These are phyloP conservation scores for Gyromitra esculenta DNA, from an alignment of 2,329 filamentous ascomycete genomes.

Conservation along the genomic window DNA sequence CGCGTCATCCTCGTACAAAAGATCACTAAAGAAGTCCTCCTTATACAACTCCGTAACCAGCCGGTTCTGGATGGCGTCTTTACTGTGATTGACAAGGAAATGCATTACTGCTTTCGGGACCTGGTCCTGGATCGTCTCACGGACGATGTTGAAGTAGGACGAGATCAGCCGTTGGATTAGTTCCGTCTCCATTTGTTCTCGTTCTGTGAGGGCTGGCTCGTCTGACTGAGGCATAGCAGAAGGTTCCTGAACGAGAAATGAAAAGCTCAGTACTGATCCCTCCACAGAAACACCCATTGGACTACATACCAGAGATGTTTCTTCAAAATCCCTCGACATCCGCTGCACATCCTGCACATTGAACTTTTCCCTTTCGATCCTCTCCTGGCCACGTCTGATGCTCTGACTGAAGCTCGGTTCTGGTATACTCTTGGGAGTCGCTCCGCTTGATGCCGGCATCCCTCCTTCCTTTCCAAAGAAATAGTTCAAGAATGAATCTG, in stretches of 20 bases:
- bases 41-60: slow-evolving; percentile 96
- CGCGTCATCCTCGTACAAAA: slow-evolving; percentile 95
- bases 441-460: slow-evolving; percentile 64
- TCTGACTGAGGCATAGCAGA: slow-evolving; percentile 59
- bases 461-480: slow-evolving; percentile 94
- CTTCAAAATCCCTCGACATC: slow-evolving; percentile 51
- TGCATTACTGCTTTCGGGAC: slow-evolving; percentile 99
- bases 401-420: slow-evolving; percentile 53
- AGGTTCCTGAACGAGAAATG: slow-evolving; percentile 42
- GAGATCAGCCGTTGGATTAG: slow-evolving; percentile 95
- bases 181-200: slow-evolving; percentile 96
- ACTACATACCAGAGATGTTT: slow-evolving; percentile 51
- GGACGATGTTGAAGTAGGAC: slow-evolving; percentile 98
- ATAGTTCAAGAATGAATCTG: slow-evolving; percentile 96
- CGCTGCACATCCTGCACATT: slow-evolving; percentile 44
- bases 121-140: slow-evolving; percentile 97
- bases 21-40: slow-evolving; percentile 86
- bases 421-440: slow-evolving; percentile 51
- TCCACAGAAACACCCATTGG: slow-evolving; percentile 36
- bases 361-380: slow-evolving; percentile 45
- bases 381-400: slow-evolving; percentile 48
- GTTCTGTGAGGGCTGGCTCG: slow-evolving; percentile 90
- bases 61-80: slow-evolving; percentile 96
- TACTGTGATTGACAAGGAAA: slow-evolving; percentile 95
- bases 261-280: slow-evolving; percentile 39